Evolutionary conservation across 2,329 filamentous ascomycete genomes (phyloP), one percentile per base, ranked within the genome.

Genomic region (Penicillium sp.): DNA sequence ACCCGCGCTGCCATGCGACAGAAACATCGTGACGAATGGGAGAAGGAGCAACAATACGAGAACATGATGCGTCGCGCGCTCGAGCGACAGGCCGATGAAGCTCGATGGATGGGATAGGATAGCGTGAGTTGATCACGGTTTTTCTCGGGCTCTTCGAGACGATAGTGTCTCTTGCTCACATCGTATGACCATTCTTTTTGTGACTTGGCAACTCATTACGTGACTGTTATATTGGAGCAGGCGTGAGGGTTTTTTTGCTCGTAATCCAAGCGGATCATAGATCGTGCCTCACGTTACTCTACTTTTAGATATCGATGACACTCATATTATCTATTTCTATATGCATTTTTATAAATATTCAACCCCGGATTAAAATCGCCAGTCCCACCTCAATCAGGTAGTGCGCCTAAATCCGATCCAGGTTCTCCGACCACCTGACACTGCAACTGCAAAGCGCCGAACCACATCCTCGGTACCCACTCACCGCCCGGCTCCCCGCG

Each of bases 71-170:
- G 91, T 64, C 81, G 83, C 68, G 91, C 91, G 22, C 78, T 97
- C 61, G 86, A 91, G 77, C 82, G 82, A 65, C 92, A 96, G 77
- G 92, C 91, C 10, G 87, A 93, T 72, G 92, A 95, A 75, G 86
- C 90, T 60, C 83, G 88, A 66, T 92, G 91, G 75, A 85, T 94
- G 74, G 85, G 85, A 65, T 86, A 87, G 22, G 60, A 62, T 19
- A 52, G 64, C 8, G 54, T 69, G 60, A 48, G 65, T 19, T 66
- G 56, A 64, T 60, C 28, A 28, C 26, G 25, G 28, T 35, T n/a
- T 22, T 13, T 43, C 26, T 49, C 14, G 11, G 8, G 16, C 28
- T 19, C 33, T 46, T 26, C 25, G 22, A 33, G 28, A 22, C 43
- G 16, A 35, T 19, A 51, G 10, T 33, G 4, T 5, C 13, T 13